phyloP scores from a whole-genome alignment of 495 filamentous ascomycete species.

The Hyaloscypha bicolor region DNA sequence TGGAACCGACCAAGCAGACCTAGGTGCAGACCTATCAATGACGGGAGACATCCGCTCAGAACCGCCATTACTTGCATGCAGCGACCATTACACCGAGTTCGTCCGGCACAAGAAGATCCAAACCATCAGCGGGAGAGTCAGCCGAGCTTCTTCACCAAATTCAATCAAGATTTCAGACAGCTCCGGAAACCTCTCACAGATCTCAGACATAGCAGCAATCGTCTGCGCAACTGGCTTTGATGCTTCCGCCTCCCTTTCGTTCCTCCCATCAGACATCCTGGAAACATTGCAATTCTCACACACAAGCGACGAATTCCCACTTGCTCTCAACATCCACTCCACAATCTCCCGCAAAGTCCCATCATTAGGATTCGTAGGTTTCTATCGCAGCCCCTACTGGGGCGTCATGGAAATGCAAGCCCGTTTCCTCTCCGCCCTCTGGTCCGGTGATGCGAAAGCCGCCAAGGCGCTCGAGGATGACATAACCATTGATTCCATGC shows the following conservation, averaged over 20 bases:
- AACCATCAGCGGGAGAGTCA: slow-evolving; percentile 44
- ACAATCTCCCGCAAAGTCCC: slow-evolving; percentile 62
- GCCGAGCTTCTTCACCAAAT: slow-evolving; percentile 14
- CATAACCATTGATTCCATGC: slow-evolving; percentile 44
- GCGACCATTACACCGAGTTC: slow-evolving; percentile 71
- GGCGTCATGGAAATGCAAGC: slow-evolving; percentile 88
- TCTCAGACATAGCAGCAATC: slow-evolving; percentile 64
- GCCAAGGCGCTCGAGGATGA: slow-evolving; percentile 35
- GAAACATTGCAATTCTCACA: slow-evolving; percentile 56
- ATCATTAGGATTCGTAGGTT: slow-evolving; percentile 78
- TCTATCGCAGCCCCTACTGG: slow-evolving; percentile 88
- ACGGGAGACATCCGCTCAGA: slow-evolving; percentile 33
- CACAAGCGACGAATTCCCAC: slow-evolving; percentile 59
- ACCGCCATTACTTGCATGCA: slow-evolving; percentile 64
- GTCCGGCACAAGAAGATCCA: slow-evolving; percentile 67
- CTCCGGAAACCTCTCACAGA: not conserved
- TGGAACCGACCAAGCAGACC: slow-evolving; percentile 64
- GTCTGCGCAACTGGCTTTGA: slow-evolving; percentile 80
- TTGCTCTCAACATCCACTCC: slow-evolving; percentile 68
- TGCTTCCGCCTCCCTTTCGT: slow-evolving; percentile 59
- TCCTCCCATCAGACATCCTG: slow-evolving; percentile 59
- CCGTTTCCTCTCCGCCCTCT: slow-evolving; percentile 57
- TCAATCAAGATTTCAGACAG: slow-evolving; percentile 18
- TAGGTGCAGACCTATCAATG: slow-evolving; percentile 33
- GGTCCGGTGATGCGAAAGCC: slow-evolving; percentile 33